Percentiles rank a stretch among this genome's conserved stretches.
Evolutionary conservation across 768 basidiomycete genomes (phyloP).

Genomic region (Mycena venus): DNA sequence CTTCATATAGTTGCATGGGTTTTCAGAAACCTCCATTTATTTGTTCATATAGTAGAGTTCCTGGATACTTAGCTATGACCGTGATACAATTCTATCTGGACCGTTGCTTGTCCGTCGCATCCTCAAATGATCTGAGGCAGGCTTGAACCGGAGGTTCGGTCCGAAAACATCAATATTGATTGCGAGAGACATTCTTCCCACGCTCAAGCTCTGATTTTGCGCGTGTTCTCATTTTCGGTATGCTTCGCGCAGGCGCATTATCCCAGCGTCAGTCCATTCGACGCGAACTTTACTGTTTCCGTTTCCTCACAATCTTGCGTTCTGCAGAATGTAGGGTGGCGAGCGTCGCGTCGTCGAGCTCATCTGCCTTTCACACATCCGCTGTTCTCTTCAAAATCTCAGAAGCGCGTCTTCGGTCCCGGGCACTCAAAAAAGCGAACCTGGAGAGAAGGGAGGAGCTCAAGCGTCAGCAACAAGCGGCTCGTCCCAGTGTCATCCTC

Average conservation of each 20-base stretch:
- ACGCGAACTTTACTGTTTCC: neutral
- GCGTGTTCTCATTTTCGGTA: neutral
- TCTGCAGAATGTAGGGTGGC: conserved; percentile 27
- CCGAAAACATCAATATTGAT: neutral
- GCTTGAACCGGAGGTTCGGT: neutral
- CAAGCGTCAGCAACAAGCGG: conserved; percentile 51
- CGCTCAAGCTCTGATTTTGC: neutral
- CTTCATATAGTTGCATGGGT: no score
- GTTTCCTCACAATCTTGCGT: neutral
- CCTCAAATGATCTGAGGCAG: neutral
- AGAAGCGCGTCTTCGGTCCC: conserved; percentile 51
- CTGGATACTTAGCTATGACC: neutral
- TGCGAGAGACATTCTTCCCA: neutral
- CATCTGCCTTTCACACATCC: conserved; percentile 64
- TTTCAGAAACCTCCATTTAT: neutral
- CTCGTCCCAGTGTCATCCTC: conserved; percentile 76
- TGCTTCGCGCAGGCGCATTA: conserved; percentile 19
- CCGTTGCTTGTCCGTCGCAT: neutral
- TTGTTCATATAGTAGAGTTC: neutral
- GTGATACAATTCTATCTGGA: neutral
- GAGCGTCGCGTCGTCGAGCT: conserved; percentile 36
- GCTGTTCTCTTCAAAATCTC: conserved; percentile 48
- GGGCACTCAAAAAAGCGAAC: conserved; percentile 57
- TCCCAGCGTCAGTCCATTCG: conserved; percentile 19
- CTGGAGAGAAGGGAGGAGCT: conserved; percentile 60